Evolutionary conservation across 2,329 filamentous ascomycete species (phyloP), one percentile per base, ranked within the genome.

Genomic region (Fusarium circinatum): DNA sequence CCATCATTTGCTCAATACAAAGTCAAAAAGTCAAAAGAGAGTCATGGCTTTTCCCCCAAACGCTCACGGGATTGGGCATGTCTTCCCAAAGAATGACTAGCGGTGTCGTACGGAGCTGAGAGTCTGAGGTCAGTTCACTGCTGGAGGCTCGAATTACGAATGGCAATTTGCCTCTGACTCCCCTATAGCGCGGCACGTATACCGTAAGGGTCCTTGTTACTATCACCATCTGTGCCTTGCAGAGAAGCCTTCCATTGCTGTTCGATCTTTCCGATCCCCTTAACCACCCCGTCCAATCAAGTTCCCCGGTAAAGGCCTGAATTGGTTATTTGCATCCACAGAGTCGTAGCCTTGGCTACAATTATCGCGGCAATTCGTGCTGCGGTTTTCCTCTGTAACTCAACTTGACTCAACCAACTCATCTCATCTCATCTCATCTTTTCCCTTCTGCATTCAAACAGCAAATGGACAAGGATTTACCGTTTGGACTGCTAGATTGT

Each of bases 211-310:
- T 55, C 66, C 60, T 32, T 32, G 32, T 39, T 54, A 34, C 39
- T 62, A 32, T 32, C 30, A 62, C 52, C n/a, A 28, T 55, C 28
- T 52, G 65, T 73, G 42, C 70, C 70, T 73, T 69, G 71, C 71
- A 74, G 68, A 74, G 59, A 74, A 72, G 54, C 42, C 68, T 74
- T 74, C 71, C 60, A 74, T 74, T 57, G 60, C 52, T 57, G 42
- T 74, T 74, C 71, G 58, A 74, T 74, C 54, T 74, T 52, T 58
- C 71, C 62, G 62, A 68, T 55, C 38, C 20, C 22, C 32, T 30
- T 34, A 32, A 39, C 60, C 36, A 15, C 20, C 26, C 36, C 39
- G 26, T 68, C 63, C 56, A 65, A 48, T 67, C 64, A 74, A 56
- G 36, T 28, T 64, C 30, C 41, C 58, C 48, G 34, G 45, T 32